Percentiles rank a stretch among this genome's conserved stretches.
These are phyloP conservation scores for Laburnicola sp. DNA, from an alignment of 2,329 filamentous ascomycete genomes.

Conservation along the genomic window DNA sequence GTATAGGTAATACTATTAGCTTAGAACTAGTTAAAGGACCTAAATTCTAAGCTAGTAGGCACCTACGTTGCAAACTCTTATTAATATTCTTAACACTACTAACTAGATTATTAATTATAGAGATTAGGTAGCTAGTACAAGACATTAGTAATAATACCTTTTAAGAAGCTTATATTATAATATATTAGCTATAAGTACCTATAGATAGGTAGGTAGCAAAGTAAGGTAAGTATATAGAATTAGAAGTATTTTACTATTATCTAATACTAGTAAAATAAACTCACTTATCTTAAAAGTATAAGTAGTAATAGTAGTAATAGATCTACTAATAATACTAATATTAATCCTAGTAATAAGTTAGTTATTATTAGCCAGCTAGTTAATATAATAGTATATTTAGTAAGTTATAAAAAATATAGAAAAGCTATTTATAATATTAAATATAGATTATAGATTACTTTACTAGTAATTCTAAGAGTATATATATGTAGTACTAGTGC, in stretches of 20 bases:
- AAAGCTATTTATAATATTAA: too few species aligned
- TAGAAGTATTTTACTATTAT: not conserved
- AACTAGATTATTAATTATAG: not conserved
- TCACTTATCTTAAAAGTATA: not conserved
- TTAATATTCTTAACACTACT: not conserved
- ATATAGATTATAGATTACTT: too few species aligned
- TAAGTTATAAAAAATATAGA: too few species aligned
- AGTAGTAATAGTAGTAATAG: too few species aligned
- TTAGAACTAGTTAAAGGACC: not conserved
- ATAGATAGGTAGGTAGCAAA: too few species aligned
- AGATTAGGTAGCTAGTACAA: not conserved
- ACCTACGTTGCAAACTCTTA: not conserved
- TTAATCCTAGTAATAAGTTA: not conserved
- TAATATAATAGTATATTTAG: too few species aligned
- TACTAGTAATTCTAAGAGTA: too few species aligned
- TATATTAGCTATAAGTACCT: not conserved
- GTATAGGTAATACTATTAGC: not conserved
- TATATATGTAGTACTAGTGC: too few species aligned
- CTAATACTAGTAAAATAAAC: not conserved
- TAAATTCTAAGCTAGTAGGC: not conserved
- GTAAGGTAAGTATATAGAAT: not conserved
- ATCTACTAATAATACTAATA: not conserved
- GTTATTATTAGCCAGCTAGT: too few species aligned
- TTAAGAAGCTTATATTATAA: not conserved
- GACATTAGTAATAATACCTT: not conserved